A percentile compares a stretch with the other conserved stretches of the same genome.
These are phyloP conservation scores for Wickerhamomyces sydowiorum DNA, from an alignment of 805 yeast species.

Conservation along the genomic window DNA sequence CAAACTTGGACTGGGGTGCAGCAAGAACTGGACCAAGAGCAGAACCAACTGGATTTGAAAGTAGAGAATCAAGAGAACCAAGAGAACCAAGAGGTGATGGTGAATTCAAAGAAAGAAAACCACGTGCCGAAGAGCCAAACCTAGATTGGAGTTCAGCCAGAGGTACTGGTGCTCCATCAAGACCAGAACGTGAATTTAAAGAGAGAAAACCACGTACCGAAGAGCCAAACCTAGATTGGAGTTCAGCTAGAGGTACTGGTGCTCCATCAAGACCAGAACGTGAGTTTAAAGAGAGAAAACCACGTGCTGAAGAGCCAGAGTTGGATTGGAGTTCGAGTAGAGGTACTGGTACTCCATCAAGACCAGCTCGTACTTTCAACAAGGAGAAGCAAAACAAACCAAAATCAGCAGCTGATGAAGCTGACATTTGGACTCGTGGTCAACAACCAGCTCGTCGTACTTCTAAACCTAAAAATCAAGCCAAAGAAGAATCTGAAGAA, in stretches of 20 bases:
- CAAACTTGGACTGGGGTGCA: constrained; percentile 56
- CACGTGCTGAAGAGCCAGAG: too few species aligned
- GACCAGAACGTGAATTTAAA: constrained; percentile 21
- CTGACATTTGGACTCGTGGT: constrained; percentile 19
- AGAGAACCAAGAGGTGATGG: constrained; percentile 23
- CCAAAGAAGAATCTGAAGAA: constrained; percentile 6
- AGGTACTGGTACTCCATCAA: constrained; percentile 24
- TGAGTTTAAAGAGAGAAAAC: neutral
- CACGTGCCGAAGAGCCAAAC: constrained; percentile 32
- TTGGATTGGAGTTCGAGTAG: constrained; percentile 40
- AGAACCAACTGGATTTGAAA: constrained; percentile 22
- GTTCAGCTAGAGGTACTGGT: constrained; percentile 34
- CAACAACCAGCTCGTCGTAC: constrained; percentile 19
- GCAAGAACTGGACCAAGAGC: constrained; percentile 33
- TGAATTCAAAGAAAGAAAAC: constrained; percentile 16
- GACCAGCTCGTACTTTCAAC: constrained; percentile 28
- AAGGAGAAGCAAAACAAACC: constrained; percentile 18
- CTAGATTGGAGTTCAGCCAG: constrained; percentile 42
- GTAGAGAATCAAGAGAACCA: constrained; percentile 30
- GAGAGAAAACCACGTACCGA: constrained; percentile 27
- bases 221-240: constrained; percentile 44
- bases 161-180: constrained; percentile 24
- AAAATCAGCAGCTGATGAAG: constrained; percentile 20
- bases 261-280: constrained; percentile 24
- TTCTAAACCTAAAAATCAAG: constrained; percentile 6